Base-by-base conservation (phyloP, 257 asterid species). In the Misopates orontium region DNA sequence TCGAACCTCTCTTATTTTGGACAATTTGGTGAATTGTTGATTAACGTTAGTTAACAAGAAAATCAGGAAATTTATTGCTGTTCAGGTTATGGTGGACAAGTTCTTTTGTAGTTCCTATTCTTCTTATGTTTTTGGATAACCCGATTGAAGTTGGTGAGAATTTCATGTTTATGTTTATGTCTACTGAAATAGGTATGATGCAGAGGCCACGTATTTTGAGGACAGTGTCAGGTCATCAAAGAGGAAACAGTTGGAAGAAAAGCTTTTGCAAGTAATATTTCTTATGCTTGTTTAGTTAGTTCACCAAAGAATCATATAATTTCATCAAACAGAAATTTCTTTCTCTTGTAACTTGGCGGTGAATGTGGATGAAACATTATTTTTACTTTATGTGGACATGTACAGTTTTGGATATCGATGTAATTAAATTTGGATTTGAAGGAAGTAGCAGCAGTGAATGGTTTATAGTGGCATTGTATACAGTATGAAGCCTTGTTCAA, bases 181-280 rank as follows among this genome's bases (percentile, higher is more conserved):
- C 60, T 48, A 15, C 50, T 42, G 19, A 67, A 8, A 62, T 55
- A 94, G 99, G 95, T 94, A 90, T 87, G 99, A 94, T 69, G 59
- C 73, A 0, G 99, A 94, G 79, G 91, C 96, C 45, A 82, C 96
- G 56, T 94, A 79, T 77, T 94, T 90, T 65, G 99, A 94, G 52
- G 98, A 88, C 75, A 83, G 96, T 75, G 98, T 90, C 50, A 81
- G 95, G 74, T 74, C 89, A 70, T 81, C 91, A 24, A 90, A 90
- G 80, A 78, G 91, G 71, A 85, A 79, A 75, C 96, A 88, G 65
- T 79, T 94, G 85, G 96, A 90, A 79, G 97, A 94, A 65, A 94
- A 86, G 80, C 85, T 90, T 74, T 79, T 94, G 81, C 98, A 88
- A 71, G 99, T 90, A 94, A 74, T 71, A 63, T 47, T 21, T 54